Evolutionary conservation across 2,329 filamentous ascomycete species (phyloP), one percentile per base, ranked within the genome.

Genomic region (Diplodia seriata): DNA sequence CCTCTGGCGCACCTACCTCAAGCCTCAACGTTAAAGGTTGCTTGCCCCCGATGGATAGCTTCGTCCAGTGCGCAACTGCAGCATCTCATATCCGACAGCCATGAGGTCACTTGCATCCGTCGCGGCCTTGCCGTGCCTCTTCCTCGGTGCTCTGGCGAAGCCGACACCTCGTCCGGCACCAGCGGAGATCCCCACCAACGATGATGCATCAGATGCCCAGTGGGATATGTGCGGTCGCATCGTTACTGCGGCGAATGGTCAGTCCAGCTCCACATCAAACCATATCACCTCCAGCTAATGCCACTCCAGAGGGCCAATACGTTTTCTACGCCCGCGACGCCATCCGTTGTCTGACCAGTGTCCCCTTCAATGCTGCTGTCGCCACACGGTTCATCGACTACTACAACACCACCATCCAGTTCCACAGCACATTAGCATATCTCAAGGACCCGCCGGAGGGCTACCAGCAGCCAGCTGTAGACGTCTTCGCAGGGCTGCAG

Each of bases 361-460:
- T 84, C 7, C 82, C 84, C 0, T 83, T 85, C 70, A 79, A 82
- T 62, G 31, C 76, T 3, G 81, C 79, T 7, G 79, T 82, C 1
- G 82, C 82, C 2, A 72, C 76, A 6, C 74, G 79, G 1, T 82
- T 85, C 67, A 68, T 85, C 4, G 69, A 78, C 7, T 84, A 85
- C 68, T 80, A 78, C 65, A 82, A 82, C 68, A 76, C 80, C 18
- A 83, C 81, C 0, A 61, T 85, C 1, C 79, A 82, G 61, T 82
- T 82, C 54, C 81, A 84, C 56, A 81, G 76, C 67, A 82, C 81
- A 1, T 70, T 82, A 9, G 75, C 77, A 15, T 82, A 79, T 67
- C 75, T 83, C 18, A 78, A 79, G 49, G 71, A 76, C 31, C 81
- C 81, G 0, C 80, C 80, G 0, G 64, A 71, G 8, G 77, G 77